Percentiles rank a stretch among this genome's conserved stretches.
Evolutionary conservation across 345 rosid species (phyloP).

Genomic region (Cardamine chenopodiifolia): DNA sequence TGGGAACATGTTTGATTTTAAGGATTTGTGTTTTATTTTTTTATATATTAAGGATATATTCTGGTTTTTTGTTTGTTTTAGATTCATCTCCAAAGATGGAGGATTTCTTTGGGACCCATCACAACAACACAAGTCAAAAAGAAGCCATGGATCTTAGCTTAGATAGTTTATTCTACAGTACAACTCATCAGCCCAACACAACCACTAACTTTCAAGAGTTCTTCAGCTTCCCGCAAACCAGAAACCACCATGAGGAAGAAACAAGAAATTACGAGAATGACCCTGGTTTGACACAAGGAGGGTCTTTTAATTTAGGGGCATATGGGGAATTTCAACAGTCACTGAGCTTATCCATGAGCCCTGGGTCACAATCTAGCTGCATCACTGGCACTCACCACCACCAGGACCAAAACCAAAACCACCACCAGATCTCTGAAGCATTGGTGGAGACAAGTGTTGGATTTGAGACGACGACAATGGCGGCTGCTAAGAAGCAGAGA

Average conservation of each 20-base stretch:
- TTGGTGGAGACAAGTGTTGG: conserved; percentile 50
- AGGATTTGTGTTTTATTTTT: conserved; percentile 7
- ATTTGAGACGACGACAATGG: conserved; percentile 53
- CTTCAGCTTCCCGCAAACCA: conserved; percentile 47
- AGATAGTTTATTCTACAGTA: conserved; percentile 63
- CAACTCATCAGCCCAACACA: conserved; percentile 48
- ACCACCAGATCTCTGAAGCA: conserved; percentile 50
- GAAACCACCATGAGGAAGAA: conserved; percentile 49
- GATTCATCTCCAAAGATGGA: conserved; percentile 80
- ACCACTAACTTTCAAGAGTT: conserved; percentile 44
- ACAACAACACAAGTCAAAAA: conserved; percentile 56
- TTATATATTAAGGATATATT: conserved; percentile 18
- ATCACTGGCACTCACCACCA: conserved; percentile 62
- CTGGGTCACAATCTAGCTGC: conserved; percentile 91
- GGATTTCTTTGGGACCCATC: conserved; percentile 91
- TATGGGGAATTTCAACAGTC: conserved; percentile 83
- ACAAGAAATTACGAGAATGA: conserved; percentile 49
- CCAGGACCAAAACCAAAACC: conserved; percentile 25
- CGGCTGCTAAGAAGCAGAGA: conserved; percentile 60
- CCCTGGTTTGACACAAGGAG: conserved; percentile 58
- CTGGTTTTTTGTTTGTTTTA: conserved; percentile 45
- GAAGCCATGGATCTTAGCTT: conserved; percentile 79
- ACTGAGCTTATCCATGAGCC: conserved; percentile 96
- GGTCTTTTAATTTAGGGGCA: conserved; percentile 55
- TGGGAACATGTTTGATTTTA: conserved; percentile 42